A percentile compares a stretch with the other conserved stretches of the same genome.
phyloP scores from a whole-genome alignment of 768 basidiomycete species.

The Rubroboletus pulcherrimus region DNA sequence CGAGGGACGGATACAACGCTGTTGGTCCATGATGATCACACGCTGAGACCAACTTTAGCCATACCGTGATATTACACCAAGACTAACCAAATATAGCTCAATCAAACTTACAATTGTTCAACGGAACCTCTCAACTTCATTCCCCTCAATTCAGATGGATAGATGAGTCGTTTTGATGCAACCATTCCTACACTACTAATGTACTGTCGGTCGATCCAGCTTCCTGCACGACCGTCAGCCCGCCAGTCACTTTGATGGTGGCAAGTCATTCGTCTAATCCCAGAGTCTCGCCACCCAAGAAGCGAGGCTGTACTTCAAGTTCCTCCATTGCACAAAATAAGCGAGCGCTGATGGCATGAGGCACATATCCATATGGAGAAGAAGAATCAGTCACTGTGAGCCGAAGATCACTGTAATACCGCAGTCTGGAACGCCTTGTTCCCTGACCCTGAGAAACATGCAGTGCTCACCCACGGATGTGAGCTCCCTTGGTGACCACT shows the following conservation, averaged over 20 bases:
- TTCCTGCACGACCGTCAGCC: not conserved
- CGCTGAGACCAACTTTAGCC: not conserved
- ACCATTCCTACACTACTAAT: no score
- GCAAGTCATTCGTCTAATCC: not conserved
- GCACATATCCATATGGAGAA: not conserved
- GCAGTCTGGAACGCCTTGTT: not conserved
- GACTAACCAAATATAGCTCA: not conserved
- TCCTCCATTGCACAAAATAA: not conserved
- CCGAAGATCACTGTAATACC: not conserved
- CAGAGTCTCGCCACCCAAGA: not conserved
- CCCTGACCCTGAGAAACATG: not conserved
- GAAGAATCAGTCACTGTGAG: not conserved
- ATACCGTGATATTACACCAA: not conserved
- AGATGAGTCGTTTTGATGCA: not conserved
- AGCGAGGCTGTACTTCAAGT: not conserved
- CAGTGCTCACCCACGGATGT: not conserved
- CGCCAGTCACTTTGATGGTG: not conserved
- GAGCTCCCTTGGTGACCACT: no score
- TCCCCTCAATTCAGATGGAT: not conserved
- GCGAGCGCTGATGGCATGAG: not conserved
- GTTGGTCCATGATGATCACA: conserved; percentile 6
- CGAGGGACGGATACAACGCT: not conserved
- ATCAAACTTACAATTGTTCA: not conserved
- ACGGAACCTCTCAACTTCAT: not conserved
- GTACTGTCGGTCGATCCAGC: no score